Conservation (phyloP, 2,329 filamentous ascomycete species). For the Fusarium pseudocircinatum region DNA sequence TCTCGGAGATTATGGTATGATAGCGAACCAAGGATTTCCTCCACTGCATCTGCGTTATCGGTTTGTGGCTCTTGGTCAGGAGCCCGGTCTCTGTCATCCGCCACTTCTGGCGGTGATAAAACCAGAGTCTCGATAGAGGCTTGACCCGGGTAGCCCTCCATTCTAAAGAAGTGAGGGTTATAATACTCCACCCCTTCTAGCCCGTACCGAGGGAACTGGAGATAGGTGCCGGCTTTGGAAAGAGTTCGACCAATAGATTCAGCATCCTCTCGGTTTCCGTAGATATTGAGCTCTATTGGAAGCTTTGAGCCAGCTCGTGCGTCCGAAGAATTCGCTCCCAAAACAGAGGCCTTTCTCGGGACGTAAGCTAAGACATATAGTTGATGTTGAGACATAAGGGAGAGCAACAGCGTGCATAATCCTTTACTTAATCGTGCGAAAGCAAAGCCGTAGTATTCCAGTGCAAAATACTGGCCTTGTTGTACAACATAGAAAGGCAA, state of each 20-base stretch:
- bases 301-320: rapidly evolving
- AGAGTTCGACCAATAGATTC: rapidly evolving
- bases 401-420: rapidly evolving
- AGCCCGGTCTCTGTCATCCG: rapidly evolving
- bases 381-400: rapidly evolving
- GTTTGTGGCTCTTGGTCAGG: rapidly evolving
- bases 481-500: background rate
- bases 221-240: rapidly evolving
- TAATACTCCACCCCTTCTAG: rapidly evolving
- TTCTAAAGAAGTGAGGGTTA: background rate
- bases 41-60: background rate
- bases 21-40: background rate
- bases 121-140: background rate
- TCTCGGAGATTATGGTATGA: background rate
- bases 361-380: rapidly evolving
- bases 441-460: rapidly evolving
- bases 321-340: rapidly evolving
- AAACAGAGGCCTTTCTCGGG: background rate
- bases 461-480: rapidly evolving
- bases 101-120: rapidly evolving
- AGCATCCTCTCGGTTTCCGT: rapidly evolving
- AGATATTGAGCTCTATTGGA: background rate
- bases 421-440: background rate
- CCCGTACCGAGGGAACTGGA: rapidly evolving
- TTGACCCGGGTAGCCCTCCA: rapidly evolving